Conservation (phyloP, 2,329 filamentous ascomycete genomes). For the Fusarium temperatum region DNA sequence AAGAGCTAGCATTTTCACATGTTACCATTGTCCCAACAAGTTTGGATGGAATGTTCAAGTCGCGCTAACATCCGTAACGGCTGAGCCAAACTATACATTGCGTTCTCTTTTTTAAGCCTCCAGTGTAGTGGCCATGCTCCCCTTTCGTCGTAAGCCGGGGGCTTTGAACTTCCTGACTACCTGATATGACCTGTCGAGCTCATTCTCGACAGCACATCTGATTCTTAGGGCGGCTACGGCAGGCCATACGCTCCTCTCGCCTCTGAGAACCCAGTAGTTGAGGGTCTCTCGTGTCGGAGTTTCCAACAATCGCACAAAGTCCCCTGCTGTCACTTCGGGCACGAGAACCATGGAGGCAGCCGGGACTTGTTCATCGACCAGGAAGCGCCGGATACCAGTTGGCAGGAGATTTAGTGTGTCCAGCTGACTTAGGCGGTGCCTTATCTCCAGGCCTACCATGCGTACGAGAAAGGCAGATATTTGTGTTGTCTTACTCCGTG, state of each 20-base stretch:
- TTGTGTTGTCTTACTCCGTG: constrained; percentile 65
- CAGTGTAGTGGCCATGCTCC: constrained; percentile 48
- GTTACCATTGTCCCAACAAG: neutral
- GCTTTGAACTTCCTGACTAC: constrained; percentile 72
- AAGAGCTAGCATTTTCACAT: constrained; percentile 4
- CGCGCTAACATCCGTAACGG: constrained; percentile 9
- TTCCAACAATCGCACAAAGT: constrained; percentile 84
- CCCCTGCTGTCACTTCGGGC: constrained; percentile 75
- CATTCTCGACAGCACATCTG: constrained; percentile 85
- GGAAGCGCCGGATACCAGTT: constrained; percentile 73
- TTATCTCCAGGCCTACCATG: constrained; percentile 78
- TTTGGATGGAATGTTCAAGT: constrained; percentile 15
- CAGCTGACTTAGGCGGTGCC: constrained; percentile 82
- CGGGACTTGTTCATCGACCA: constrained; percentile 84
- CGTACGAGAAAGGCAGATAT: constrained; percentile 68
- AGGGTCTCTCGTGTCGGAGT: constrained; percentile 79
- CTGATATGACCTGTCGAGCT: constrained; percentile 87
- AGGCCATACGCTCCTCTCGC: constrained; percentile 91
- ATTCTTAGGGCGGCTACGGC: constrained; percentile 84
- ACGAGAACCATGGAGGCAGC: constrained; percentile 83
- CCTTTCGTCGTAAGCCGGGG: constrained; percentile 58
- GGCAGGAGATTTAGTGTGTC: constrained; percentile 81
- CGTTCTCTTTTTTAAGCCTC: constrained; percentile 36
- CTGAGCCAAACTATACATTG: constrained; percentile 12
- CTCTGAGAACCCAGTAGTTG: constrained; percentile 85